Evolutionary conservation across 805 yeast genomes (phyloP), one percentile per base, ranked within the genome.

Genomic region (Metschnikowia corniflorae): DNA sequence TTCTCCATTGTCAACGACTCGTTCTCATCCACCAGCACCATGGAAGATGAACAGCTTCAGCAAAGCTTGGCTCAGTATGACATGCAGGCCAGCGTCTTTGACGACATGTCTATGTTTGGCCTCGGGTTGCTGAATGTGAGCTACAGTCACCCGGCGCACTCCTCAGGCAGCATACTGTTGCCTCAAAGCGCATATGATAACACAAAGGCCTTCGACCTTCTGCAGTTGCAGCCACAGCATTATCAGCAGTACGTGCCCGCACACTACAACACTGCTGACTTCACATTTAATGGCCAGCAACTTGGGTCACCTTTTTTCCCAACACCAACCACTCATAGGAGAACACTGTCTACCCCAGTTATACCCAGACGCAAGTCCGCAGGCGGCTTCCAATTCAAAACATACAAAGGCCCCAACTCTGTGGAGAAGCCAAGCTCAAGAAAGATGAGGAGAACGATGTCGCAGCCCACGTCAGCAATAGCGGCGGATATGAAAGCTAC

Each of bases 71-170:
- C 39, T 16, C 22, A 25, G 18, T 39, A 26, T 24, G 36, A 44
- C 13, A 12, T 35, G 25, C 42, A 39, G 6, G 25, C 30, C 16
- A 28, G 31, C 17, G 16, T 40, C 23, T 33, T 39, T 26, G 35
- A 34, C 16, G 51, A 43, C 17, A 13, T 16, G 10, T 22, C 40
- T 3, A 29, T 48, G 17, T 35, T 56, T 19, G 67, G 64, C 8
- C 56, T 61, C 39, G 66, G 65, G 12, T 53, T 62, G 21, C 47
- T 50, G 53, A 50, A 55, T 34, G 33, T 56, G 40, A 59, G 52
- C 42, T 43, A 33, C 38, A 34, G 30, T 25, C 34, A 24, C 31
- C 39, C 28, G 9, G 25, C 33, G 21, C 10, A 4, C 16, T 26
- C 7, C 20, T 14, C 15, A 6, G 15, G 38, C 30, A 22, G 20